Base-by-base conservation (phyloP, 164 flowering plant species). In the Chimonanthus praecox region DNA sequence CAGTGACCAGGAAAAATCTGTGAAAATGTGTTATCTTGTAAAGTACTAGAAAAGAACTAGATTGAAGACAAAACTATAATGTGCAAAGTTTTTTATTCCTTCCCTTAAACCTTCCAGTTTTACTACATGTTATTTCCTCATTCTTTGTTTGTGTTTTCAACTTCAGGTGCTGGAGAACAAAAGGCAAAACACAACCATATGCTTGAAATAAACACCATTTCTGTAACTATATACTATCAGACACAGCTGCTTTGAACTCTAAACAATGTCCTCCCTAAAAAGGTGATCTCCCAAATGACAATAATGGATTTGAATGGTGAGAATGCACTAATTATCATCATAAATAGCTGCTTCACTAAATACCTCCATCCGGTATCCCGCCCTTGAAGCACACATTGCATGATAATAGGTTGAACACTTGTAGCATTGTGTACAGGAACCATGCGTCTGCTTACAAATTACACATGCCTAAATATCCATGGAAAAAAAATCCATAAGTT, bases 331-430 rank as follows among this genome's bases (percentile, higher is more conserved):
- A 66, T 45, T 5, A 46, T 66, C 68, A 66, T 13, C 48, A 15
- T 15, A 66, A 66, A 66, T 66, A 45, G 48, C 3, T 51, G 71
- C 60, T 33, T 13, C 5, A 74, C 65, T 49, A 76, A 49, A 80
- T 72, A 92, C 98, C 94, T 96, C 99, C 98, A 96, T 94, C 46
- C 92, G 89, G 72, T 92, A 94, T 7, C 97, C 99, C 11, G 99
- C 98, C 77, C 95, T 87, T 80, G 99, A 93, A 44, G 99, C 99
- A 85, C 99, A 96, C 92, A 87, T 96, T 58, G 97, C 98, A 86
- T 96, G 99, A 78, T 86, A 96, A 78, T 87, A 87, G 46, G 98
- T 96, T 58, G 94, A 85, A 79, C 99, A 96, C 83, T 87, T 94
- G 87, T 86, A 83, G 83, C 99, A 96, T 51, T 94, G 97, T 50